Percentiles rank a stretch among this genome's conserved stretches.
phyloP scores from a whole-genome alignment of 108 stramenopile genomes.

The Cylindrotheca fusiformis region DNA sequence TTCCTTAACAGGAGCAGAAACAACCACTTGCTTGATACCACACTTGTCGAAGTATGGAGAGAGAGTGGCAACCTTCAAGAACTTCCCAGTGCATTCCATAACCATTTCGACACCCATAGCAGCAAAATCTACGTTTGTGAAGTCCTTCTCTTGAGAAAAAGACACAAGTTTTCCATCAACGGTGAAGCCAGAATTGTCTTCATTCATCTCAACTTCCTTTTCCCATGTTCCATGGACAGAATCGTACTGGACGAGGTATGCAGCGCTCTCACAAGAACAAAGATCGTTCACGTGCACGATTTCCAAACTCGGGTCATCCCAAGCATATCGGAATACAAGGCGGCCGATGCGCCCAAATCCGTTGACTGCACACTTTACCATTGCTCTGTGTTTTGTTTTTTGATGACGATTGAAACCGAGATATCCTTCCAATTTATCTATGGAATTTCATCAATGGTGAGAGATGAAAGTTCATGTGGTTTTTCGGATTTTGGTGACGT shows the following conservation, averaged over 20 bases:
- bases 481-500: neutral
- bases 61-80: slow-evolving; percentile 70
- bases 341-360: slow-evolving; percentile 96
- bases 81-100: slow-evolving; percentile 92
- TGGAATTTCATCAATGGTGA: no score
- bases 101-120: slow-evolving; percentile 82
- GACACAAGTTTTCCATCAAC: slow-evolving; percentile 87
- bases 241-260: slow-evolving; percentile 92
- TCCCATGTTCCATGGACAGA: slow-evolving; percentile 94
- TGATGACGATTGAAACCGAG: no score
- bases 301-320: slow-evolving; percentile 85
- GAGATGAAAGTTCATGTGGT: no score
- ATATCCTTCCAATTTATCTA: no score
- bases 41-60: slow-evolving; percentile 76
- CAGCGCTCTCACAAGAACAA: slow-evolving; percentile 79
- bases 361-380: slow-evolving; percentile 82
- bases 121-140: slow-evolving; percentile 72
- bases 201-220: slow-evolving; percentile 63
- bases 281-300: slow-evolving; percentile 93
- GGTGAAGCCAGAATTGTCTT: slow-evolving; percentile 68
- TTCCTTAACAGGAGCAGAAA: slow-evolving; percentile 94
- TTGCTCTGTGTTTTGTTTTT: neutral
- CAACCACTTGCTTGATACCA: slow-evolving; percentile 90
- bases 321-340: slow-evolving; percentile 85
- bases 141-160: slow-evolving; percentile 67